Conservation (phyloP, 1,139 yeast genomes). For the Hemisphaericaspora xylofermentans region DNA sequence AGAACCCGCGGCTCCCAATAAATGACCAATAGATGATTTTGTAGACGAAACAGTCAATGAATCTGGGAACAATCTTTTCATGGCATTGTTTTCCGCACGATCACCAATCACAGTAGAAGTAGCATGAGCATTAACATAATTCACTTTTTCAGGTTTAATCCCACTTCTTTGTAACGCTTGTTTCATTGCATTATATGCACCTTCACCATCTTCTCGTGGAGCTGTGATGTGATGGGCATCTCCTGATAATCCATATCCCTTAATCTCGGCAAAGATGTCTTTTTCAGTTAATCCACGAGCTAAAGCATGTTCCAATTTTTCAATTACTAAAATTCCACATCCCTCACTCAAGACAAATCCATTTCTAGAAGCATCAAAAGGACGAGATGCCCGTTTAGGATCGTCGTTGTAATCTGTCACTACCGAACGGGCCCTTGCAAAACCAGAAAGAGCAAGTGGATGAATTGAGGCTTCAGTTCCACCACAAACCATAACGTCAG, state of each 20-base stretch:
- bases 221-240: conserved; percentile 95
- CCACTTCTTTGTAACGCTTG: conserved; percentile 60
- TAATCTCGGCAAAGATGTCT: conserved; percentile 73
- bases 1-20: conserved; percentile 95
- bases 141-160: conserved; percentile 47
- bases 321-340: conserved; percentile 75
- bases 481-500: conserved; percentile 88
- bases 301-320: conserved; percentile 73
- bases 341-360: conserved; percentile 98
- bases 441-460: conserved; percentile 87
- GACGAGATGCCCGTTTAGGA: conserved; percentile 74
- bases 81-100: conserved; percentile 79
- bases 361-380: conserved; percentile 73
- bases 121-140: conserved; percentile 93
- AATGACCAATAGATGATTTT: conserved; percentile 91
- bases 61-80: conserved; percentile 48
- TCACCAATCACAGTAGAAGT: conserved; percentile 92
- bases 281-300: conserved; percentile 53
- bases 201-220: conserved; percentile 78
- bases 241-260: conserved; percentile 87
- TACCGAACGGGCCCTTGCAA: conserved; percentile 84
- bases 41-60: conserved; percentile 65
- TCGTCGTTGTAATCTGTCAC: conserved; percentile 60
- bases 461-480: conserved; percentile 88
- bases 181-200: conserved; percentile 82